Evolutionary conservation across 257 asterid species (phyloP).

Genomic region (Ophiorrhiza pumila): DNA sequence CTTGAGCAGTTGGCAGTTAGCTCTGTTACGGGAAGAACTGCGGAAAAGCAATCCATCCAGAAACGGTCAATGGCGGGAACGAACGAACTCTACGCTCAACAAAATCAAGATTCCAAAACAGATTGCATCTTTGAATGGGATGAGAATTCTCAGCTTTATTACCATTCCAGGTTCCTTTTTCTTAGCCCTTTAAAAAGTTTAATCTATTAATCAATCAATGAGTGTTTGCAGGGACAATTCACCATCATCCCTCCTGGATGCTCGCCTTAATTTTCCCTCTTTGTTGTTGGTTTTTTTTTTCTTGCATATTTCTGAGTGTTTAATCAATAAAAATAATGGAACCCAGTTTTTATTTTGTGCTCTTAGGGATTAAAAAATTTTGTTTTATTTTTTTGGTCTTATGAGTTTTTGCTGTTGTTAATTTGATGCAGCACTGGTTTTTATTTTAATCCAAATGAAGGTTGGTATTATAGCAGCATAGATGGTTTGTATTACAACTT

Average conservation of each 20-base stretch:
- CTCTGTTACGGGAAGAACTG: too few species aligned
- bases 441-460: slow-evolving; percentile 79
- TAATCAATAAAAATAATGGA: neutral
- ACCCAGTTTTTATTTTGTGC: neutral
- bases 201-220: slow-evolving; percentile 2
- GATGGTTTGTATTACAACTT: slow-evolving; percentile 86
- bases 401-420: neutral
- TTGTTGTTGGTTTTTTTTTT: neutral
- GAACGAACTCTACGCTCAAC: slow-evolving; percentile 9
- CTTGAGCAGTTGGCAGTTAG: too few species aligned
- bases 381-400: neutral
- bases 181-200: neutral
- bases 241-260: too few species aligned
- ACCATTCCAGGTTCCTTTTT: slow-evolving; percentile 68
- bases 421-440: slow-evolving; percentile 75
- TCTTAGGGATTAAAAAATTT: neutral
- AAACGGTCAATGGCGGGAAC: slow-evolving; percentile 48
- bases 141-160: slow-evolving; percentile 73
- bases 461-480: slow-evolving; percentile 80
- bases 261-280: neutral
- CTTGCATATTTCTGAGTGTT: neutral
- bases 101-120: slow-evolving; percentile 6
- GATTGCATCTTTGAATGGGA: slow-evolving; percentile 75
- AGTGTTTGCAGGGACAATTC: neutral
- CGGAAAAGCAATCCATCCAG: neutral